These are phyloP conservation scores for Quercus ilex DNA, from an alignment of 306 rosid species.

Conservation along the genomic window DNA sequence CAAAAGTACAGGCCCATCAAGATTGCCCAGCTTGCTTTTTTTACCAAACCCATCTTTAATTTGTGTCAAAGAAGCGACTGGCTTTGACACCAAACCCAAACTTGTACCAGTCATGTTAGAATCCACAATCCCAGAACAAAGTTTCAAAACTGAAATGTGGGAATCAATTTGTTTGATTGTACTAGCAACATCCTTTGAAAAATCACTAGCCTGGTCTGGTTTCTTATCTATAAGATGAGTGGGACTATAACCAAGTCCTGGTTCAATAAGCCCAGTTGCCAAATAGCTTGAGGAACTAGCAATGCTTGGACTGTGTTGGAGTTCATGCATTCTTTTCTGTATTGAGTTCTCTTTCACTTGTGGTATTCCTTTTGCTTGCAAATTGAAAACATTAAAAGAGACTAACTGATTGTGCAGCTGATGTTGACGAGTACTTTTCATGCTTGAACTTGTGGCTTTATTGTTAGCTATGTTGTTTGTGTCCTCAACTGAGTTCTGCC, in stretches of 20 bases:
- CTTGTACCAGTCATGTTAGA: slow-evolving; percentile 16
- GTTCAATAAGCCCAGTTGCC: slow-evolving; percentile 10
- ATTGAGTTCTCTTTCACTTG: slow-evolving; percentile 7
- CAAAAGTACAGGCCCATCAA: background rate
- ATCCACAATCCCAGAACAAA: slow-evolving; percentile 20
- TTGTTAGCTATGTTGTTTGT: background rate
- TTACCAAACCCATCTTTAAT: slow-evolving; percentile 3
- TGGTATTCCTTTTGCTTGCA: slow-evolving; percentile 16
- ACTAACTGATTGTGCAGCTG: slow-evolving; percentile 6
- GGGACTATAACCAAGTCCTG: background rate
- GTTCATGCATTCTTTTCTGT: slow-evolving; percentile 3
- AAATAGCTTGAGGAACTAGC: background rate
- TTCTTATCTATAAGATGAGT: background rate
- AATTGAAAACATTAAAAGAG: slow-evolving; percentile 7
- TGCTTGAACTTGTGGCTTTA: background rate
- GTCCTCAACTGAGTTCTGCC: slow-evolving; percentile 11
- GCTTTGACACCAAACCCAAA: slow-evolving; percentile 1
- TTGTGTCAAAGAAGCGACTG: background rate
- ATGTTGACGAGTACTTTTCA: slow-evolving; percentile 14
- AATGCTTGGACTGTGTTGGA: slow-evolving; percentile 17
- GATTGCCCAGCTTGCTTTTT: background rate
- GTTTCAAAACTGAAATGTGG: slow-evolving; percentile 52
- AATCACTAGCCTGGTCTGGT: slow-evolving; percentile 24
- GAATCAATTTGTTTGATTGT: slow-evolving; percentile 59
- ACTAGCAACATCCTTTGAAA: slow-evolving; percentile 40